These are phyloP conservation scores for Alternaria novae-zelandiae DNA, from an alignment of 2,329 filamentous ascomycete species.

Conservation along the genomic window DNA sequence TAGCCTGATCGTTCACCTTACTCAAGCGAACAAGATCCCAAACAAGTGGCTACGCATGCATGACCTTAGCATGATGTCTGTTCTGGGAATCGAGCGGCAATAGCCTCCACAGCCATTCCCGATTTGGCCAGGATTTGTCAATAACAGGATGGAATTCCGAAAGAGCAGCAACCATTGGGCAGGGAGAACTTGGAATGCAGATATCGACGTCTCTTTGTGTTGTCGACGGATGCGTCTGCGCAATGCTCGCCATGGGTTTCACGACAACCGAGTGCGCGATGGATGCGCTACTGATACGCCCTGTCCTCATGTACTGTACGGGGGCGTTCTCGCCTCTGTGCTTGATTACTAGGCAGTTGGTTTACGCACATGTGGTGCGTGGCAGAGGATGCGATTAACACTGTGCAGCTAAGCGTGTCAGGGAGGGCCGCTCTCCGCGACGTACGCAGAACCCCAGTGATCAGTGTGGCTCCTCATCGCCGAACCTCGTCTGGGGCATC, in stretches of 20 bases:
- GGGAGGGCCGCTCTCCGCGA: neutral
- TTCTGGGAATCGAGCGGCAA: neutral
- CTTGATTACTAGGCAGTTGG: neutral
- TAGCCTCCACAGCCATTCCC: neutral
- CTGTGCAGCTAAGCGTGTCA: neutral
- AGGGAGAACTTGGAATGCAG: neutral
- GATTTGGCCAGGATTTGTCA: neutral
- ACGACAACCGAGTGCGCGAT: neutral
- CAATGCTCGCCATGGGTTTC: neutral
- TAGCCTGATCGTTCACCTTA: neutral
- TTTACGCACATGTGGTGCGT: neutral
- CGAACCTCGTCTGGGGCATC: neutral
- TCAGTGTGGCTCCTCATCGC: neutral
- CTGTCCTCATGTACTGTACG: neutral
- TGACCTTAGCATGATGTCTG: neutral
- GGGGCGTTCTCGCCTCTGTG: neutral
- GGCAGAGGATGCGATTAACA: neutral
- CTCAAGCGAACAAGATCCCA: neutral
- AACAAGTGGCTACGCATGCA: constrained; percentile 2
- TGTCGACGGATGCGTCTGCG: neutral
- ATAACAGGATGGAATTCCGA: neutral
- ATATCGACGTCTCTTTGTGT: neutral
- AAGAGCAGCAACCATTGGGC: neutral
- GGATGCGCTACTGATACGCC: neutral
- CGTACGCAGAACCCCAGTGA: neutral